Percentiles rank a stretch among this genome's conserved stretches.
These are phyloP conservation scores for Cadophora malorum DNA, from an alignment of 2,329 filamentous ascomycete species.

Conservation along the genomic window DNA sequence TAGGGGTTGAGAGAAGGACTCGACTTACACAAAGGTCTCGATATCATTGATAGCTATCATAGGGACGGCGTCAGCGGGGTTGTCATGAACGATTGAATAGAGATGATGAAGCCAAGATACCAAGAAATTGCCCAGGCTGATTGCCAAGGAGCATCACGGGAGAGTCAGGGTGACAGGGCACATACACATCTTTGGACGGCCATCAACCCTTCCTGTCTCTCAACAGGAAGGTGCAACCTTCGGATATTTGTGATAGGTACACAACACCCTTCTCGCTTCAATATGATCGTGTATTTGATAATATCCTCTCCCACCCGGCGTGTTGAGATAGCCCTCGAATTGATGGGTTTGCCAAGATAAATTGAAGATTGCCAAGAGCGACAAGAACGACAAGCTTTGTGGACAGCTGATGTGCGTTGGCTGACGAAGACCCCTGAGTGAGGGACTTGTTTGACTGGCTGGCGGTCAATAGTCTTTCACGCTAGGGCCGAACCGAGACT, in stretches of 20 bases:
- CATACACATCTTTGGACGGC: conserved; percentile 14
- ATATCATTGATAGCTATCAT: conserved; percentile 40
- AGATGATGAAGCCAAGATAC: conserved; percentile 28
- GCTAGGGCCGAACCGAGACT: not conserved
- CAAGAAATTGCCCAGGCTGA: conserved; percentile 8
- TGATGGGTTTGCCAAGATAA: not conserved
- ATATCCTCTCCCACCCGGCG: not conserved
- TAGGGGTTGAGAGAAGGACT: not conserved
- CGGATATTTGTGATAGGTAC: not conserved
- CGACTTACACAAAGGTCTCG: conserved; percentile 42
- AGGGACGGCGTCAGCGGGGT: conserved; percentile 24
- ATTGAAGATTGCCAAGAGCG: not conserved
- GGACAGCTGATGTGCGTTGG: not conserved
- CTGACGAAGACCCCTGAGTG: not conserved
- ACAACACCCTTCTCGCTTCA: not conserved
- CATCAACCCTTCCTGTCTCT: not conserved
- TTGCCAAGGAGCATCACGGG: conserved; percentile 29
- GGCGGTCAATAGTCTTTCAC: not conserved
- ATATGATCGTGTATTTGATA: not conserved
- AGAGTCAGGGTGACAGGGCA: conserved; percentile 25
- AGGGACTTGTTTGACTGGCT: not conserved
- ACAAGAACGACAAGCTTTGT: not conserved
- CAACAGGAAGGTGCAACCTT: conserved; percentile 8
- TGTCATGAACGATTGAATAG: conserved; percentile 7
- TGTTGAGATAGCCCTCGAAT: not conserved